phyloP scores from a whole-genome alignment of 2,329 filamentous ascomycete species.

The Cryoendolithus antarcticus region DNA sequence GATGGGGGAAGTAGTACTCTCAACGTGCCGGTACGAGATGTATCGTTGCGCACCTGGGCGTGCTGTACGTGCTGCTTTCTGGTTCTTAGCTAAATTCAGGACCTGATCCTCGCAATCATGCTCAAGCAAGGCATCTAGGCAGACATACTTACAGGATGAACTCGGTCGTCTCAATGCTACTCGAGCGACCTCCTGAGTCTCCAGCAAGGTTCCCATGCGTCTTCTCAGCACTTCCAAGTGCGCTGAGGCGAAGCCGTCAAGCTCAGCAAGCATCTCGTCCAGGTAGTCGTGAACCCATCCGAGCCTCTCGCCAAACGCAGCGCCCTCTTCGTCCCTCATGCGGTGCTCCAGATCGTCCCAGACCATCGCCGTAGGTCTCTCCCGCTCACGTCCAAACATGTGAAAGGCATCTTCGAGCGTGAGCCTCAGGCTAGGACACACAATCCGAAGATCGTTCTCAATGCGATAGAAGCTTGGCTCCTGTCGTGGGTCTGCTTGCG shows the following conservation, averaged over 20 bases:
- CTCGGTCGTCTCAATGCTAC: too few relatives aligned
- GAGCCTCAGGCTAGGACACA: conserved; percentile 36
- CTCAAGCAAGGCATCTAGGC: too few relatives aligned
- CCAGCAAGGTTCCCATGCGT: too few relatives aligned
- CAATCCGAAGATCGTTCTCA: conserved; percentile 35
- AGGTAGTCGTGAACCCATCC: conserved; percentile 40
- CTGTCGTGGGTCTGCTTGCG: conserved; percentile 29
- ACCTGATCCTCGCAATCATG: not conserved
- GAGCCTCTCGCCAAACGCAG: conserved; percentile 35
- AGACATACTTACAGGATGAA: too few relatives aligned
- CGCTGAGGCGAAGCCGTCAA: not conserved
- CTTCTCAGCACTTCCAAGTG: too few relatives aligned
- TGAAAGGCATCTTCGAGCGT: conserved; percentile 40
- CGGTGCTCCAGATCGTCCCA: conserved; percentile 39
- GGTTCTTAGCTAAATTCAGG: not conserved
- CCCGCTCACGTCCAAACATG: conserved; percentile 30
- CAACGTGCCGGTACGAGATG: too few relatives aligned
- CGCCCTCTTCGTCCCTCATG: conserved; percentile 35
- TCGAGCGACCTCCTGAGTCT: too few relatives aligned
- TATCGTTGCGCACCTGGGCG: too few relatives aligned
- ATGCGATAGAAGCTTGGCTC: conserved; percentile 28
- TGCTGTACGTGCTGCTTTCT: not conserved
- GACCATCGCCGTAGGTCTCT: conserved; percentile 32
- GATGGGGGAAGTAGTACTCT: too few relatives aligned
- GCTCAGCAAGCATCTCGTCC: conserved; percentile 19